Evolutionary conservation across 371 early-diverging fungal species (phyloP).

Genomic region (Haplosporangium sp.): DNA sequence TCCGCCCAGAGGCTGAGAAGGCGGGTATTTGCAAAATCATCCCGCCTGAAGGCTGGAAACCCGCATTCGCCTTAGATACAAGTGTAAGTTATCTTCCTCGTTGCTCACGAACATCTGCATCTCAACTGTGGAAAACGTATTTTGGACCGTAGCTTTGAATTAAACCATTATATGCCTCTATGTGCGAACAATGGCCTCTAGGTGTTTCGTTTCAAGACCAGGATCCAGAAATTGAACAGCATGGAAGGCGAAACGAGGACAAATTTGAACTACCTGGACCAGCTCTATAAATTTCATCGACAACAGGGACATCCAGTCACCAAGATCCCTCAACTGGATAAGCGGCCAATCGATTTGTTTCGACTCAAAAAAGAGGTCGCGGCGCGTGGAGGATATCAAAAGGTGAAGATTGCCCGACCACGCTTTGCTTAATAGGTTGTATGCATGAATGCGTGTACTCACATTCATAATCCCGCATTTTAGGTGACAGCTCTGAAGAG

Average conservation of each 20-base stretch:
- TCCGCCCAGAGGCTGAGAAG: slow-evolving; percentile 83
- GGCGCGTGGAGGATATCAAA: slow-evolving; percentile 80
- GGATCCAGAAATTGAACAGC: slow-evolving; percentile 90
- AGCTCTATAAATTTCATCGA: slow-evolving; percentile 88
- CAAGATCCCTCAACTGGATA: slow-evolving; percentile 85
- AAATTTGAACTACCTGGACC: slow-evolving; percentile 90
- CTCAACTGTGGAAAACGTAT: neutral
- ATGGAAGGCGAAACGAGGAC: slow-evolving; percentile 92
- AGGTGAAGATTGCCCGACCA: slow-evolving; percentile 55
- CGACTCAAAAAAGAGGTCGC: slow-evolving; percentile 86
- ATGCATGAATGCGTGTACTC: no score
- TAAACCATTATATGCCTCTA: neutral
- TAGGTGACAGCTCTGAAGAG: slow-evolving; percentile 83
- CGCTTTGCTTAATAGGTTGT: neutral
- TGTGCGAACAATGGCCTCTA: slow-evolving; percentile 35
- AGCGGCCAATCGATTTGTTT: slow-evolving; percentile 87
- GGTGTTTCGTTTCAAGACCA: slow-evolving; percentile 90
- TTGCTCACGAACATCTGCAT: neutral
- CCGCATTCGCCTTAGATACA: slow-evolving; percentile 86
- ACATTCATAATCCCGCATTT: neutral
- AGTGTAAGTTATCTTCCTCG: slow-evolving; percentile 62
- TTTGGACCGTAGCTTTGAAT: neutral
- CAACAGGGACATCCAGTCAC: slow-evolving; percentile 78
- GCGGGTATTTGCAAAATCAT: slow-evolving; percentile 94
- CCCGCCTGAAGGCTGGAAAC: slow-evolving; percentile 88